Evolutionary conservation across 2,329 filamentous ascomycete genomes (phyloP).

Genomic region (Aureobasidium leucospermi): DNA sequence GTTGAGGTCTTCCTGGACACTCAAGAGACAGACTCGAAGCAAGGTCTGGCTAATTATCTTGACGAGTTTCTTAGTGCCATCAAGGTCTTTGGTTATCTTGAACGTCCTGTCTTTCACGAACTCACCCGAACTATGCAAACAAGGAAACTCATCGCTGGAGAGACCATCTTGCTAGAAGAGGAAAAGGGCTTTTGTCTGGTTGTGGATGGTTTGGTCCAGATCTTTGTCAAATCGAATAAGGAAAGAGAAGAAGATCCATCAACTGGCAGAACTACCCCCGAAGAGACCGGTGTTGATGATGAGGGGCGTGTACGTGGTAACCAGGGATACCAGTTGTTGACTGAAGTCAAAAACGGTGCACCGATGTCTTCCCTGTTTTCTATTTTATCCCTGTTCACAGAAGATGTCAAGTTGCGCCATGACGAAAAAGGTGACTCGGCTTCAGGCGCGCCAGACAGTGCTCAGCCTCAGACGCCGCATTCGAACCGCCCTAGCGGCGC

Average conservation of each 20-base stretch:
- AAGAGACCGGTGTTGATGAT: constrained; percentile 47
- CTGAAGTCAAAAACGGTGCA: constrained; percentile 94
- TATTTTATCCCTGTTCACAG: constrained; percentile 92
- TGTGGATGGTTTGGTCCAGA: constrained; percentile 91
- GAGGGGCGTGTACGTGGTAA: constrained; percentile 57
- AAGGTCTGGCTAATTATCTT: constrained; percentile 88
- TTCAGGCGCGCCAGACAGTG: constrained; percentile 29
- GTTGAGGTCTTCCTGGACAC: constrained; percentile 92
- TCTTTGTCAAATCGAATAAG: constrained; percentile 87
- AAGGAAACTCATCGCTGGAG: constrained; percentile 87
- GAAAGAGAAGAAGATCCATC: constrained; percentile 33
- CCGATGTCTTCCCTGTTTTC: constrained; percentile 98
- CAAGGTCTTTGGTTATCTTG: constrained; percentile 96
- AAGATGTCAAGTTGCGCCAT: constrained; percentile 75
- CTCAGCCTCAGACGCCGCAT: neutral
- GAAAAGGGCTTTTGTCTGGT: constrained; percentile 98
- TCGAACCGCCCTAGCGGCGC: constrained; percentile 9
- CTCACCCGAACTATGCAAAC: constrained; percentile 98
- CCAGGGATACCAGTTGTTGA: constrained; percentile 88
- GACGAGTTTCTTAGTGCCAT: constrained; percentile 98
- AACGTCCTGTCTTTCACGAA: constrained; percentile 95
- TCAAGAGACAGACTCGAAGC: constrained; percentile 82
- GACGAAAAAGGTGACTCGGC: constrained; percentile 46
- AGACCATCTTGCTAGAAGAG: constrained; percentile 90
- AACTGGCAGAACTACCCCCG: constrained; percentile 29